phyloP scores from a whole-genome alignment of 192 early-diverging fungal species.

The Oehlia diaphana region DNA sequence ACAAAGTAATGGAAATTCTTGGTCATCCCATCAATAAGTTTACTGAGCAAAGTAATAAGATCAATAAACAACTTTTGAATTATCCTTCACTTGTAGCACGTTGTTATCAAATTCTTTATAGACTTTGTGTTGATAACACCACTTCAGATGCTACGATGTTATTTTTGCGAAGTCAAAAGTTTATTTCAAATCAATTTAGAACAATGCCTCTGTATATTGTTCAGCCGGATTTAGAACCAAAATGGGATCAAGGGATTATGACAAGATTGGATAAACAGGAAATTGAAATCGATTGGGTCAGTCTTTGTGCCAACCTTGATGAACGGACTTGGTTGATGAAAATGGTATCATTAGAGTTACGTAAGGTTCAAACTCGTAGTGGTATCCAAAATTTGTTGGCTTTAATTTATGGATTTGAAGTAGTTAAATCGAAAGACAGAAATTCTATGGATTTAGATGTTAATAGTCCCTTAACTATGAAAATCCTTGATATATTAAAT shows the following conservation, averaged over 20 bases:
- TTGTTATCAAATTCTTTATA: conserved; percentile 86
- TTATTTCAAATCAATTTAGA: conserved; percentile 72
- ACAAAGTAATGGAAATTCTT: conserved; percentile 63
- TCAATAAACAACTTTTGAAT: conserved; percentile 35
- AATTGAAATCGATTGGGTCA: conserved; percentile 37
- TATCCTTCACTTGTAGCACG: conserved; percentile 84
- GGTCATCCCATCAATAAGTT: conserved; percentile 44
- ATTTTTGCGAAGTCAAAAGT: conserved; percentile 75
- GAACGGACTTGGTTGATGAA: conserved; percentile 91
- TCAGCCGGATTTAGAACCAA: conserved; percentile 8
- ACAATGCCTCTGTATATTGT: conserved; percentile 44
- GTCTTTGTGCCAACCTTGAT: conserved; percentile 63
- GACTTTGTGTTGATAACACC: conserved; percentile 68
- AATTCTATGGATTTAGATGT: conserved; percentile 36
- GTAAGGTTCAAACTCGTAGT: conserved; percentile 43
- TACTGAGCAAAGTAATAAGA: conserved; percentile 35
- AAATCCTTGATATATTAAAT: conserved; percentile 72
- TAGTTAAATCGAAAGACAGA: conserved; percentile 41
- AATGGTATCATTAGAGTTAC: conserved; percentile 84
- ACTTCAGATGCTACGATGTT: conserved; percentile 73
- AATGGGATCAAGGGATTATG: conserved; percentile 32
- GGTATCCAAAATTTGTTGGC: conserved; percentile 50
- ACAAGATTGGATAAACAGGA: conserved; percentile 26
- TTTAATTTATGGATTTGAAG: conserved; percentile 36
- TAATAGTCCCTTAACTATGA: conserved; percentile 40